These are phyloP conservation scores for Hypoxylon sp. DNA, from an alignment of 2,329 filamentous ascomycete species.

Conservation along the genomic window DNA sequence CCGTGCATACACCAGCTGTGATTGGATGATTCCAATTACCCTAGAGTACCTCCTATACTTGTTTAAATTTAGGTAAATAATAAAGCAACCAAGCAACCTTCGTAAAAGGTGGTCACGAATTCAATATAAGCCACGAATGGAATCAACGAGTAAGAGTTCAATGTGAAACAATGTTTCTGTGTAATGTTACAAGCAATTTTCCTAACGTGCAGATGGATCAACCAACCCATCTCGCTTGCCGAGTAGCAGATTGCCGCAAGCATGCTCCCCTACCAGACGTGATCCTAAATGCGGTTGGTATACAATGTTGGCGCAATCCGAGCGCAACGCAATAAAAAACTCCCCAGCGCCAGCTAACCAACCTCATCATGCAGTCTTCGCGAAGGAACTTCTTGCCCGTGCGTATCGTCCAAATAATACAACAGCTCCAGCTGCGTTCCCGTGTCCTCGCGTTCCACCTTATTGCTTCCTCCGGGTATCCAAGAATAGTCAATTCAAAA, in stretches of 20 bases:
- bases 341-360: constrained; percentile 10
- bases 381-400: constrained; percentile 13
- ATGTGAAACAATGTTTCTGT: constrained; percentile 7
- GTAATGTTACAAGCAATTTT: constrained; percentile 9
- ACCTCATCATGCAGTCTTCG: constrained; percentile 19
- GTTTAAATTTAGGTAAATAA: too few relatives aligned
- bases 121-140: neutral
- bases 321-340: constrained; percentile 8
- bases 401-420: constrained; percentile 18
- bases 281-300: constrained; percentile 3
- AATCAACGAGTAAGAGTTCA: neutral
- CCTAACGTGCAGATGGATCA: neutral
- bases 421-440: constrained; percentile 9
- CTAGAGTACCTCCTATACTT: too few relatives aligned
- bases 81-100: too few relatives aligned
- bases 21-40: constrained; percentile 15
- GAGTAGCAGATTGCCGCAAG: neutral
- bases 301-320: constrained; percentile 13
- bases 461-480: constrained; percentile 12
- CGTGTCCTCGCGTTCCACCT: neutral
- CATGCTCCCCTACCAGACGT: constrained; percentile 7
- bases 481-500: constrained; percentile 2
- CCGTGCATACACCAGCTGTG: constrained; percentile 3
- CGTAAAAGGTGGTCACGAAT: neutral
- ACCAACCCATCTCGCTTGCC: neutral